Conservation (phyloP, 2,329 filamentous ascomycete species). For the Colletotrichum liriopes region DNA sequence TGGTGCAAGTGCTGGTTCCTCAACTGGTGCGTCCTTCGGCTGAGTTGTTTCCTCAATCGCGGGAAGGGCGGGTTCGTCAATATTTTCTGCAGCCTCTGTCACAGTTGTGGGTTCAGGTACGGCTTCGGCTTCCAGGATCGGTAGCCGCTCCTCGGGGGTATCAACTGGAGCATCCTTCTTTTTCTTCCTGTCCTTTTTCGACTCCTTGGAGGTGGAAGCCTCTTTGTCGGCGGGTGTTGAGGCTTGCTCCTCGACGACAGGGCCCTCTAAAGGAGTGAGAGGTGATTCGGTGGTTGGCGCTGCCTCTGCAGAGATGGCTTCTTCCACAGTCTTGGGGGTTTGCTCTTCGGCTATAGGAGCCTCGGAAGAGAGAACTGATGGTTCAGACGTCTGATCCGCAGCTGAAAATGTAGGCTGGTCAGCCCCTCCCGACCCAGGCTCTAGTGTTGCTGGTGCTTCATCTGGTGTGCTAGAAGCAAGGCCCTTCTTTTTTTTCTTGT, state of each 20-base stretch:
- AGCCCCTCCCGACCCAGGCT: background rate
- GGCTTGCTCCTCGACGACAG: background rate
- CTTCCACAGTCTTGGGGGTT: background rate
- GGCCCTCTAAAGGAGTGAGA: background rate
- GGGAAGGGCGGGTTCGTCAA: background rate
- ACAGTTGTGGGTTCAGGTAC: background rate
- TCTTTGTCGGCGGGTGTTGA: background rate
- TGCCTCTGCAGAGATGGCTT: background rate
- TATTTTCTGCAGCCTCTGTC: background rate
- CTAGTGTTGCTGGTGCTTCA: background rate
- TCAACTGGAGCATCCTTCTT: constrained; percentile 8
- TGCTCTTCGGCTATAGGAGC: background rate
- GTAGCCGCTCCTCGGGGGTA: constrained; percentile 1
- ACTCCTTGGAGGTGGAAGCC: constrained; percentile 21
- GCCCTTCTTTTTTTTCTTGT: constrained; percentile 50
- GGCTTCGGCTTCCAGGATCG: background rate
- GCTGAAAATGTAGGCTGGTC: background rate
- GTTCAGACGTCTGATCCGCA: background rate
- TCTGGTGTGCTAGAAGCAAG: constrained; percentile 11
- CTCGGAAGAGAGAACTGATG: background rate
- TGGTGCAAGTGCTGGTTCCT: background rate
- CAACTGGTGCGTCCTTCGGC: background rate
- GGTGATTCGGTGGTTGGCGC: background rate
- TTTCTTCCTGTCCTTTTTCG: constrained; percentile 46
- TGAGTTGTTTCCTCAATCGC: background rate